Evolutionary conservation across 352 stramenopile genomes (phyloP), one percentile per base, ranked within the genome.

Genomic region (Globisporangium nunn): DNA sequence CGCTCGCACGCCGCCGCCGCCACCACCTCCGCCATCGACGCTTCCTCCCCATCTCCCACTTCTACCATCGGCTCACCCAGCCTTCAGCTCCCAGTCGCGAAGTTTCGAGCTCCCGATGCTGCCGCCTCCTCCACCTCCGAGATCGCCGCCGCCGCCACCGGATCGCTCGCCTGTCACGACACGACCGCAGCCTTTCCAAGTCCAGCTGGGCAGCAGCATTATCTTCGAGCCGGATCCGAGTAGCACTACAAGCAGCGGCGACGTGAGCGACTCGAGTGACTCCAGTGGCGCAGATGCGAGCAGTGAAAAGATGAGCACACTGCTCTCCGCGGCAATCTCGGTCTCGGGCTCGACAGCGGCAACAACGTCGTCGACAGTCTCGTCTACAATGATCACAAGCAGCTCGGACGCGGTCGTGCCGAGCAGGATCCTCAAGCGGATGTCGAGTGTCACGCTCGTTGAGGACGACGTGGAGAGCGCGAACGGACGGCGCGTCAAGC

Each of bases 401-500:
- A 8, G 6, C 33, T 37, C 57, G 41, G 28, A 39, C 57, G n/a
- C 50, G 55, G 50, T 71, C 35, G 54, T 63, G n/a, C 64, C 51
- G 0, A 56, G 47, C 3, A 66, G 67, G 5, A 68, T 74, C 62
- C 35, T 81, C 33, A 66, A 61, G 44, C 56, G 60, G 33, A 78
- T 84, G 71, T 84, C 74, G 58, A 81, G 65, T 56, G 71, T 79
- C 14, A 72, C 64, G 48, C 70, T 84, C 35, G 48, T 75, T n/a
- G 71, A 76, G 48, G 58, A 59, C 23, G 58, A 64, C 45, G 58
- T 45, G 28, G 23, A 8, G 10, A 43, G 52, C 15, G 44, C 44
- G 45, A 49, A 62, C 33, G 28, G 50, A 56, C 47, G 62, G 49
- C 48, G 50, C 52, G n/a, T 49, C 50, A 44, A 48, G 50, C 40